A percentile compares a stretch with the other conserved stretches of the same genome.
Evolutionary conservation across 1,284 basidiomycete genomes (phyloP).

Genomic region (Pholiota adiposa): DNA sequence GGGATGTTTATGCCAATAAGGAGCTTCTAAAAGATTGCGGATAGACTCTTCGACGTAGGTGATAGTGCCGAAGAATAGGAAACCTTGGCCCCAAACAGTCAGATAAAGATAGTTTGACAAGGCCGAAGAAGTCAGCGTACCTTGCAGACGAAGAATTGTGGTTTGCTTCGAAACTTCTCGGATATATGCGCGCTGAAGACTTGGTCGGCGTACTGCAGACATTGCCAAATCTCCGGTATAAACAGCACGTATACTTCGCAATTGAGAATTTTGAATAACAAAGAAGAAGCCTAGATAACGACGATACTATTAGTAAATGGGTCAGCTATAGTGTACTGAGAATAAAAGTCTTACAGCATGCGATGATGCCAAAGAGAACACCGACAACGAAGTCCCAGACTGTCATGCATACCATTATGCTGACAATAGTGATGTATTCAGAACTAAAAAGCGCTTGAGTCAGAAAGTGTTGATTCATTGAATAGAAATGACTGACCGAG

Average conservation of each 20-base stretch:
- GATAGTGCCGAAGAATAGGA: conserved; percentile 97
- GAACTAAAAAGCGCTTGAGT: conserved; percentile 38
- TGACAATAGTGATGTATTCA: conserved; percentile 80
- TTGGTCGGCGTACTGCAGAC: conserved; percentile 91
- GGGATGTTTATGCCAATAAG: conserved; percentile 78
- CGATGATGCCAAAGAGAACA: conserved; percentile 89
- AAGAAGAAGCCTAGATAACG: conserved; percentile 87
- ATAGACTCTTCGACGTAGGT: conserved; percentile 85
- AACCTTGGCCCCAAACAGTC: conserved; percentile 48
- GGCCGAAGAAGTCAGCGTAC: conserved; percentile 34
- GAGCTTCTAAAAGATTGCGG: conserved; percentile 72
- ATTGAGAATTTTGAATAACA: conserved; percentile 89
- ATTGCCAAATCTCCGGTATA: conserved; percentile 83
- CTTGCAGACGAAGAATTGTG: conserved; percentile 88
- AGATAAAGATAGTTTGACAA: neutral
- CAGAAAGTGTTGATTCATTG: neutral
- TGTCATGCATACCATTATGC: conserved; percentile 91
- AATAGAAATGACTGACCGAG: conserved; percentile 54
- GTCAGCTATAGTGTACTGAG: neutral
- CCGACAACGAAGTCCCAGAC: conserved; percentile 95
- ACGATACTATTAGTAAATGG: neutral
- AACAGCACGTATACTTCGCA: conserved; percentile 80
- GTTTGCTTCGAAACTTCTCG: conserved; percentile 93
- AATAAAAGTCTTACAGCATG: conserved; percentile 69
- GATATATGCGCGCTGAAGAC: conserved; percentile 87